These are phyloP conservation scores for Nevesoporus exiguus DNA, from an alignment of 768 basidiomycete genomes.

Conservation along the genomic window DNA sequence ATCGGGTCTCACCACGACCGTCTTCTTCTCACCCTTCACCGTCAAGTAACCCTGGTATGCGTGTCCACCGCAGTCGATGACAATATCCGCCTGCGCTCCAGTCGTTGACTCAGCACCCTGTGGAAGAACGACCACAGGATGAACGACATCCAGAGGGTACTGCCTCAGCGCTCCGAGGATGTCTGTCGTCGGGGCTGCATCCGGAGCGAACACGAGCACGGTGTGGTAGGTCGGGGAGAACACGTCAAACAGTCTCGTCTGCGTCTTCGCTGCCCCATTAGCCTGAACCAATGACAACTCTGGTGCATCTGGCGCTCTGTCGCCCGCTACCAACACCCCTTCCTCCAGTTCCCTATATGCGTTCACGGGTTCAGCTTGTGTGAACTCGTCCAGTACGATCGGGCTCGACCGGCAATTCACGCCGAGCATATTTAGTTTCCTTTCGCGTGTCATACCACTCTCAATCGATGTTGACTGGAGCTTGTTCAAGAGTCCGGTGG, in stretches of 20 bases:
- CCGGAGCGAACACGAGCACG: not conserved
- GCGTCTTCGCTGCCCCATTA: not conserved
- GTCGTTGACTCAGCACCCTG: not conserved
- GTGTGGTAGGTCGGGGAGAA: conserved; percentile 25
- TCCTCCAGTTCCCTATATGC: conserved; percentile 20
- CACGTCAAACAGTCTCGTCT: conserved; percentile 22
- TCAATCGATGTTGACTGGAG: not conserved
- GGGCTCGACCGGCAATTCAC: conserved; percentile 36
- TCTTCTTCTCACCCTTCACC: no score
- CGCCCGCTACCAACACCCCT: conserved; percentile 36
- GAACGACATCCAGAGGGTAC: conserved; percentile 8
- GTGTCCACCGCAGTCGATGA: not conserved
- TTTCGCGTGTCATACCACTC: not conserved
- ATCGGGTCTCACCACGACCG: conserved; percentile 39
- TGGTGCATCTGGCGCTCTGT: conserved; percentile 43
- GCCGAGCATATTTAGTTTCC: no score
- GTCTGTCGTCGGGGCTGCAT: not conserved
- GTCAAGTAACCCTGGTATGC: no score
- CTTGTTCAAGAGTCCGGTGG: conserved; percentile 26
- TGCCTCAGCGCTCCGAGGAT: conserved; percentile 7
- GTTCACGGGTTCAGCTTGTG: conserved; percentile 7
- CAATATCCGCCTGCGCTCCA: not conserved
- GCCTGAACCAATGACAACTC: conserved; percentile 16
- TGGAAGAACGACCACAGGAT: conserved; percentile 15
- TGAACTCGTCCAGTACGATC: conserved; percentile 36